Evolutionary conservation across 805 yeast species (phyloP).

Genomic region (Myxozyma neotropica): DNA sequence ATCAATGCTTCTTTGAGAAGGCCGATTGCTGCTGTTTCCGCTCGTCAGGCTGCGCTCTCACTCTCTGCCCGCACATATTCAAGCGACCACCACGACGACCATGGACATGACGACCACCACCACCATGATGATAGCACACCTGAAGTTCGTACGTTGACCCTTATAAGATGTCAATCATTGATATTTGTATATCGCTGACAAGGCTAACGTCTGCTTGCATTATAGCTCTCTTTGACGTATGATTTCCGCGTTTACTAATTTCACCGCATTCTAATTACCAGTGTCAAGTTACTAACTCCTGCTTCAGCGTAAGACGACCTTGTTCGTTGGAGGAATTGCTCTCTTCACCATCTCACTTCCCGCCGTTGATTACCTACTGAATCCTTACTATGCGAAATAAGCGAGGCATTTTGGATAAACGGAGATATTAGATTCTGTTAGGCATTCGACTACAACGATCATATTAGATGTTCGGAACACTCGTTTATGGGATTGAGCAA

Average conservation of each 20-base stretch:
- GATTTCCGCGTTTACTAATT: background rate
- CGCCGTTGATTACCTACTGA: too few species aligned
- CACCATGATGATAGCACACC: slow-evolving; percentile 20
- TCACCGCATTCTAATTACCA: background rate
- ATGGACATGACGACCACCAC: slow-evolving; percentile 19
- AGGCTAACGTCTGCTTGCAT: background rate
- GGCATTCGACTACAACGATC: too few species aligned
- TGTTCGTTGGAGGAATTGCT: background rate
- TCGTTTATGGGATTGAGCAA: too few species aligned
- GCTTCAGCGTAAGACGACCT: background rate
- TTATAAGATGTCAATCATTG: background rate
- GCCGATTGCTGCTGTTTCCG: background rate
- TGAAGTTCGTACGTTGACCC: slow-evolving; percentile 8
- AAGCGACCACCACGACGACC: slow-evolving; percentile 17
- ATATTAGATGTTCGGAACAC: too few species aligned
- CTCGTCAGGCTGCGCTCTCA: background rate
- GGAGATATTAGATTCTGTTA: too few species aligned
- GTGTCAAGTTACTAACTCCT: too few species aligned
- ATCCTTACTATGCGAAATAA: too few species aligned
- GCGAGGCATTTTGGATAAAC: too few species aligned
- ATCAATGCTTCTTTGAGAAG: background rate
- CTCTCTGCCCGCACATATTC: slow-evolving; percentile 19
- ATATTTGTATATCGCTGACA: background rate
- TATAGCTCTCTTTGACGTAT: slow-evolving; percentile 8
- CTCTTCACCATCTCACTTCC: too few species aligned